Evolutionary conservation across 768 basidiomycete genomes (phyloP), one percentile per base, ranked within the genome.

Genomic region (Psilocybe azurescens): DNA sequence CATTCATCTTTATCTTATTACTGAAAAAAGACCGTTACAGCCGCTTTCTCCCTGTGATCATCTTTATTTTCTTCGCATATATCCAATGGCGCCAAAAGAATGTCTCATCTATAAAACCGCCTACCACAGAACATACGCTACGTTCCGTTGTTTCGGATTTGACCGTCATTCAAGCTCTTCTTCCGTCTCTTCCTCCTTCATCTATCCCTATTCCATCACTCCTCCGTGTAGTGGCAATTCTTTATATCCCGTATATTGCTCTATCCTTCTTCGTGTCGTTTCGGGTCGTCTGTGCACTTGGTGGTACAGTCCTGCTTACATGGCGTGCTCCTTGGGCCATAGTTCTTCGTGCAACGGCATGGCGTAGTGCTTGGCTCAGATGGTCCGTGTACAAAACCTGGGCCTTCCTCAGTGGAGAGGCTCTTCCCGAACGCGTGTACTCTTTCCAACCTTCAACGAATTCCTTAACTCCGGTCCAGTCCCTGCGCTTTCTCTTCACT

Each of bases 401-500:
- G 80, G 73, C 87, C 24, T 58, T 78, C 64, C 50, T 94, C 58
- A 81, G 85, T 51, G 89, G 89, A 36, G 67, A 80, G 20, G 83
- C 86, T 18, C 75, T 88, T 2, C 83, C 86, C 28, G 78, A 73
- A 36, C 70, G 69, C 47, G 71, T 71, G 1, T 68, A 77, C 32
- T 74, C 82, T 62, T 60, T 75, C 47, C 75, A 81, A 56, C 68
- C 77, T 0, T 65, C 71, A 8, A 48, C 74, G 6, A 66, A 73
- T 29, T 67, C 77, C 0, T 66, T 75, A 28, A 62, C 68, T 9
- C 74, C 79, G n/a, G 76, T 76, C 24, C 75, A 78, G 50, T 76
- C 83, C 16, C 75, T 90, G 33, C 87, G 90, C 20, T 95, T 96
- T 78, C 82, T 92, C 51, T 96, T 96, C 70, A 93, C 90, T n/a